A percentile compares a stretch with the other conserved stretches of the same genome.
Conservation (phyloP, 106 monocot species). For the Chionographis japonica region DNA sequence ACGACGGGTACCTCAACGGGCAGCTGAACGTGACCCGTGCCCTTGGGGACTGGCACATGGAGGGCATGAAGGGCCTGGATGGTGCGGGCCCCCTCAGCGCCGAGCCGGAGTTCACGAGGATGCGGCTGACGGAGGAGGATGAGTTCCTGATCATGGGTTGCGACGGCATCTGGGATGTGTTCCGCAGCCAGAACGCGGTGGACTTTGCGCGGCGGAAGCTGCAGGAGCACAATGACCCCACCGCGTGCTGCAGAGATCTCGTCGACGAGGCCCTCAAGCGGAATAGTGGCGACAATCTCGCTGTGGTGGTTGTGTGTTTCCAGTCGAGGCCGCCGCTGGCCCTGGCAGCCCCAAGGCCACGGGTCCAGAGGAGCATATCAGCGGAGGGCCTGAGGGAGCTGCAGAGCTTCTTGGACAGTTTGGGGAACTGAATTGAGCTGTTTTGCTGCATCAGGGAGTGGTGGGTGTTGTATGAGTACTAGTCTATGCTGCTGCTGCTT, state of each 20-base stretch:
- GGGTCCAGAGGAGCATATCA: constrained; percentile 76
- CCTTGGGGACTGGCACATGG: constrained; percentile 89
- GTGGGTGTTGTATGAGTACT: too few relatives aligned
- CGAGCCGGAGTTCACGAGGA: constrained; percentile 65
- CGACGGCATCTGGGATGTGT: constrained; percentile 92
- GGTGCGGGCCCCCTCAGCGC: constrained; percentile 69
- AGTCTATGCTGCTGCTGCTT: too few relatives aligned
- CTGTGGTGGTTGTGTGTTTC: constrained; percentile 78
- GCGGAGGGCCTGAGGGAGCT: constrained; percentile 72
- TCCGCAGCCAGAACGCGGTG: constrained; percentile 81
- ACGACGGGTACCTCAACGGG: constrained; percentile 86
- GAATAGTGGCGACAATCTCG: constrained; percentile 65
- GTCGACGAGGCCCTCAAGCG: constrained; percentile 78
- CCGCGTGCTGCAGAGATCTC: constrained; percentile 57
- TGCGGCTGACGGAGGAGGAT: constrained; percentile 64
- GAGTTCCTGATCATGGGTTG: constrained; percentile 91
- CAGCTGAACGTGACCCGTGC: constrained; percentile 84
- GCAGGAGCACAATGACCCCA: constrained; percentile 79
- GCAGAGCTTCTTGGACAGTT: constrained; percentile 61
- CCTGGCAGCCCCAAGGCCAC: constrained; percentile 35
- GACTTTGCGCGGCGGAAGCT: constrained; percentile 78
- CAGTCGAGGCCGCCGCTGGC: constrained; percentile 50
- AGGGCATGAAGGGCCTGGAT: constrained; percentile 48
- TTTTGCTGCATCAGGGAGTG: too few relatives aligned
- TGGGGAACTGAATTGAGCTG: constrained; percentile 21